Conservation (phyloP, 2,329 filamentous ascomycete genomes). For the Claviceps digitariae region DNA sequence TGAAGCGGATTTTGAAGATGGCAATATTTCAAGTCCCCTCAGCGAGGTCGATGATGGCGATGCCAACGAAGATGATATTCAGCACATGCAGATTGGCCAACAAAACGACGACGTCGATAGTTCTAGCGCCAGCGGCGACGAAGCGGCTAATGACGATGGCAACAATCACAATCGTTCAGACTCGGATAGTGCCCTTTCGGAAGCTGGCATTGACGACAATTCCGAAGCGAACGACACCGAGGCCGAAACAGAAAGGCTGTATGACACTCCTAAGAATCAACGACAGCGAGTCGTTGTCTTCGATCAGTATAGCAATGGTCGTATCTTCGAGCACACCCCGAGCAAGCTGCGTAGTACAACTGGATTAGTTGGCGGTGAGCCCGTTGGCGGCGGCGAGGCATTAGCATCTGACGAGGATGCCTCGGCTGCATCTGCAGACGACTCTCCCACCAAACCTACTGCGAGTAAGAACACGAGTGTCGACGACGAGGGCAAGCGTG, state of each 20-base stretch:
- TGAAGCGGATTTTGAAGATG: slow-evolving; percentile 42
- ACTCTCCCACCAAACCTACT: slow-evolving; percentile 22
- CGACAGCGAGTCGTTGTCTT: slow-evolving; percentile 49
- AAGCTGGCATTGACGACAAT: slow-evolving; percentile 29
- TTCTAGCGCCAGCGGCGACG: slow-evolving; percentile 15
- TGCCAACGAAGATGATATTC: slow-evolving; percentile 53
- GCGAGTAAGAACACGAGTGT: slow-evolving; percentile 14
- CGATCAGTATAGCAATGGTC: slow-evolving; percentile 38
- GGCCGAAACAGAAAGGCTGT: slow-evolving; percentile 87
- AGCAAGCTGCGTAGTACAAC: slow-evolving; percentile 55
- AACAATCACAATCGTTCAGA: slow-evolving; percentile 23
- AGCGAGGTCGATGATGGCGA: slow-evolving; percentile 83
- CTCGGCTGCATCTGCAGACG: slow-evolving; percentile 23
- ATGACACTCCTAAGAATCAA: slow-evolving; percentile 65
- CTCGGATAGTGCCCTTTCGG: slow-evolving; percentile 43
- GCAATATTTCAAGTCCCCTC: slow-evolving; percentile 74
- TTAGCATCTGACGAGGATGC: slow-evolving; percentile 25
- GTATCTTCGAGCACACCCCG: slow-evolving; percentile 51
- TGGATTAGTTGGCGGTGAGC: slow-evolving; percentile 15
- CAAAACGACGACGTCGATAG: slow-evolving; percentile 18
- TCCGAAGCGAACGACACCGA: slow-evolving; percentile 53
- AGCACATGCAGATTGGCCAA: slow-evolving; percentile 38
- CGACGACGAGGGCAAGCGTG: slow-evolving; percentile 19
- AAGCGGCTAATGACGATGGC: slow-evolving; percentile 9
- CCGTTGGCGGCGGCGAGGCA: slow-evolving; percentile 25